Percentiles rank a stretch among this genome's conserved stretches.
Evolutionary conservation across 768 basidiomycete genomes (phyloP).

Genomic region (Suillus occidentalis): DNA sequence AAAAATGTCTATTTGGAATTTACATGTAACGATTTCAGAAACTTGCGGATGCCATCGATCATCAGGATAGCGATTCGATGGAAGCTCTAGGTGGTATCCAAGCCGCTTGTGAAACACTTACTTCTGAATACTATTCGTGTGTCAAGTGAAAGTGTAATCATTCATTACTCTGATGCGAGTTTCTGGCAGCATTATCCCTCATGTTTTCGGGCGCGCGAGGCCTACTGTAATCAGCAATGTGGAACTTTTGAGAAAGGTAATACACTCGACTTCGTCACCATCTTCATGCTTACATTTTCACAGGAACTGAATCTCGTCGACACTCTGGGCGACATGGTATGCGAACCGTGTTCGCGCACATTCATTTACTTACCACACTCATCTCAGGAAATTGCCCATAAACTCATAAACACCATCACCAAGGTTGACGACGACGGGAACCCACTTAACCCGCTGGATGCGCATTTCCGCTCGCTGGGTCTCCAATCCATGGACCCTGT

Average conservation of each 20-base stretch:
- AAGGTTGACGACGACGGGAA: slow-evolving; percentile 43
- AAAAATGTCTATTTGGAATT: neutral
- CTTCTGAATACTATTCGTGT: slow-evolving; percentile 57
- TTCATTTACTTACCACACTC: neutral
- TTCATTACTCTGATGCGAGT: neutral
- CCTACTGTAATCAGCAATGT: slow-evolving; percentile 45
- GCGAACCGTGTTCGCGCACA: neutral
- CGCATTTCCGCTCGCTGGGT: slow-evolving; percentile 51
- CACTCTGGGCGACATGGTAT: slow-evolving; percentile 63
- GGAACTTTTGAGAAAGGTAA: slow-evolving; percentile 42
- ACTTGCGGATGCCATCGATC: slow-evolving; percentile 52
- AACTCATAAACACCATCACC: slow-evolving; percentile 46
- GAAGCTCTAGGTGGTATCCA: slow-evolving; percentile 37
- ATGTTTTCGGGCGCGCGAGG: slow-evolving; percentile 53
- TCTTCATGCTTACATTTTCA: neutral
- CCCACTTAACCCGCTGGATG: slow-evolving; percentile 55
- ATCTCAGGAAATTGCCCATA: slow-evolving; percentile 55
- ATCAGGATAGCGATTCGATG: slow-evolving; percentile 42
- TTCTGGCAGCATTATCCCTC: slow-evolving; percentile 52
- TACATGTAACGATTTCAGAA: slow-evolving; percentile 26
- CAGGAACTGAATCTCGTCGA: slow-evolving; percentile 65
- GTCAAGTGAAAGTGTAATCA: slow-evolving; percentile 15
- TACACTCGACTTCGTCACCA: neutral
- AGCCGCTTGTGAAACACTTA: slow-evolving; percentile 47
- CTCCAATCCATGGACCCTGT: slow-evolving; percentile 55